Conservation (phyloP, 257 asterid species). For the Petrea volubilis region DNA sequence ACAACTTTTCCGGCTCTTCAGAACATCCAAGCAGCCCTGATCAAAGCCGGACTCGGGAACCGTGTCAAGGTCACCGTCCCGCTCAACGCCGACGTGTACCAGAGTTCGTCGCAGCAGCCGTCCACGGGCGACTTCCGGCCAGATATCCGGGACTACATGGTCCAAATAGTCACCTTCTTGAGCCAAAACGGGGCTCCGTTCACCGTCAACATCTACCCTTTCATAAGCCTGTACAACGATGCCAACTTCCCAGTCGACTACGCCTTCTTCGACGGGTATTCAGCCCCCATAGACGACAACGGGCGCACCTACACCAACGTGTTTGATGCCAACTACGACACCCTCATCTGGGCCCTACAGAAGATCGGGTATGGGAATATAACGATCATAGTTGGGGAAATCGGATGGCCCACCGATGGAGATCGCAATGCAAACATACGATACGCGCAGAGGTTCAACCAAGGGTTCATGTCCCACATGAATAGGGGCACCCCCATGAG, state of each 20-base stretch:
- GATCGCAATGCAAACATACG: constrained; percentile 46
- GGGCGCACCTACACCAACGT: constrained; percentile 59
- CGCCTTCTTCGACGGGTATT: constrained; percentile 71
- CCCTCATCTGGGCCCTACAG: constrained; percentile 69
- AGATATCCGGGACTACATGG: constrained; percentile 48
- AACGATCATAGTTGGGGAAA: constrained; percentile 64
- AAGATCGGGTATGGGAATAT: constrained; percentile 55
- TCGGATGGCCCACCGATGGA: constrained; percentile 90
- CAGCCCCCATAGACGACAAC: constrained; percentile 57
- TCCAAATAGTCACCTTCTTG: constrained; percentile 56
- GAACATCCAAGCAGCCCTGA: constrained; percentile 76
- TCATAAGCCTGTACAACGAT: constrained; percentile 70
- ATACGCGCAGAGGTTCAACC: constrained; percentile 69
- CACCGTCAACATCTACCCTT: constrained; percentile 82
- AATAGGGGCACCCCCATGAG: constrained; percentile 70
- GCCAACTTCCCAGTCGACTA: constrained; percentile 67
- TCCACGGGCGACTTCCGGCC: constrained; percentile 74
- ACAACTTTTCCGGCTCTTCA: constrained; percentile 62
- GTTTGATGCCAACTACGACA: constrained; percentile 75
- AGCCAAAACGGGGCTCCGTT: constrained; percentile 57
- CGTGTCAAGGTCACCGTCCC: constrained; percentile 64
- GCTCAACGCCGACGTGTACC: constrained; percentile 75
- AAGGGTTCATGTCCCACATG: constrained; percentile 61
- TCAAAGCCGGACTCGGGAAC: constrained; percentile 71
- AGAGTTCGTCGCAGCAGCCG: constrained; percentile 51